These are phyloP conservation scores for Epithele typhae DNA, from an alignment of 768 basidiomycete genomes.

Conservation along the genomic window DNA sequence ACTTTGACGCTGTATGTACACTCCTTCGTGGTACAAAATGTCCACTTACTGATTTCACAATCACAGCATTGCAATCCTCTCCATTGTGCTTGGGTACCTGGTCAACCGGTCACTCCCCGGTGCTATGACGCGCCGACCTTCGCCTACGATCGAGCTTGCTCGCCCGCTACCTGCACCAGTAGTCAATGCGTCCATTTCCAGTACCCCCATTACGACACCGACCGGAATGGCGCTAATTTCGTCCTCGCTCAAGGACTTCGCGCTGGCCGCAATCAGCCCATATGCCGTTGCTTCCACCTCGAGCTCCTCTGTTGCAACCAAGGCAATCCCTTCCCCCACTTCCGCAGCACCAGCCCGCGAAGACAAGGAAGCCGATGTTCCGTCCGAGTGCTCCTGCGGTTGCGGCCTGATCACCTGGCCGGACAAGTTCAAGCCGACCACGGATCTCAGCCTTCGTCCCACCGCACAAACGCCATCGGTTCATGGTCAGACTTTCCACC, in stretches of 20 bases:
- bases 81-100: conserved; percentile 55
- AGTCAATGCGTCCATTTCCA: conserved; percentile 18
- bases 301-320: conserved; percentile 9
- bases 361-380: conserved; percentile 4
- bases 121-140: conserved; percentile 25
- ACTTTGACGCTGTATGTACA: conserved; percentile 61
- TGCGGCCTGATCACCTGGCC: conserved; percentile 27
- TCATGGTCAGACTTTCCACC: conserved; percentile 6
- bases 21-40: not conserved
- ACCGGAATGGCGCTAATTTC: conserved; percentile 13
- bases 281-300: conserved; percentile 11
- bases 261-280: conserved; percentile 33
- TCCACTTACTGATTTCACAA: conserved; percentile 5
- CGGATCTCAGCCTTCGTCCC: conserved; percentile 24
- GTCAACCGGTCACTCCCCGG: conserved; percentile 45
- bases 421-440: conserved; percentile 17
- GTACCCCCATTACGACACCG: conserved; percentile 1
- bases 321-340: conserved; percentile 12
- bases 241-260: conserved; percentile 26
- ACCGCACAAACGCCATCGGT: conserved; percentile 15
- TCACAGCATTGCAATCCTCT: conserved; percentile 63
- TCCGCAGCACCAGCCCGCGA: conserved; percentile 4
- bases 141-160: conserved; percentile 23
- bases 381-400: conserved; percentile 26
- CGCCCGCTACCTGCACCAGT: conserved; percentile 25